Evolutionary conservation across 148 eudicot species (phyloP).

Genomic region (Arbutus unedo): DNA sequence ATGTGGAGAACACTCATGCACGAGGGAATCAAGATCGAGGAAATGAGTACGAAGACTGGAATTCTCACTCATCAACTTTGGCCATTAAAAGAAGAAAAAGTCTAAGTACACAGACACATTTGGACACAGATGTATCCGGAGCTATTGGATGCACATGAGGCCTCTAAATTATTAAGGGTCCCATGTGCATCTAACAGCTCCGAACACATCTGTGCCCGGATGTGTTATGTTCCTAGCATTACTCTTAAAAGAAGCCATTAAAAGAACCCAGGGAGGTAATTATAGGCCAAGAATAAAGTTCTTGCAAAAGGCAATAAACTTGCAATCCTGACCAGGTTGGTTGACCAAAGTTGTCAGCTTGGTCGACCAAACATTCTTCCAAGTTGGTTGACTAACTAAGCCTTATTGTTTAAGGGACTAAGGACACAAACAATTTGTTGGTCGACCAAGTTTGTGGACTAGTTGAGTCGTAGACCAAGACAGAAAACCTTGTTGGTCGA

Average conservation of each 20-base stretch:
- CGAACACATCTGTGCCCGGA: too few species aligned
- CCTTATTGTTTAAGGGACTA: background rate
- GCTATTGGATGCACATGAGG: too few species aligned
- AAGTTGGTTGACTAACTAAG: background rate
- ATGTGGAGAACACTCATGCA: background rate
- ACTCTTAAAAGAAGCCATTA: background rate
- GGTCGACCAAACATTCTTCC: background rate
- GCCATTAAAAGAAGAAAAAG: background rate
- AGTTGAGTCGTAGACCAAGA: background rate
- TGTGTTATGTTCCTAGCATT: too few species aligned
- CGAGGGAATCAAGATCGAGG: background rate
- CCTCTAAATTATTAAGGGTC: too few species aligned
- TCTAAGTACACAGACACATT: too few species aligned
- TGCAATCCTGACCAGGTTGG: background rate
- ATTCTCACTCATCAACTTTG: background rate
- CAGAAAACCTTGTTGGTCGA: background rate
- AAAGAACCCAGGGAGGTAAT: background rate
- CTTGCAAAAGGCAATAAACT: background rate
- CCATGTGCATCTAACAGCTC: too few species aligned
- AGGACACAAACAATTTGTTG: background rate
- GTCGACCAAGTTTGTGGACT: background rate
- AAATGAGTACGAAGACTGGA: background rate
- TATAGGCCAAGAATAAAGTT: background rate
- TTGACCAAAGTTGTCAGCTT: background rate
- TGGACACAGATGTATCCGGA: too few species aligned